Evolutionary conservation across 2,329 filamentous ascomycete genomes (phyloP), one percentile per base, ranked within the genome.

Genomic region (Myriosclerotinia duriaeana): DNA sequence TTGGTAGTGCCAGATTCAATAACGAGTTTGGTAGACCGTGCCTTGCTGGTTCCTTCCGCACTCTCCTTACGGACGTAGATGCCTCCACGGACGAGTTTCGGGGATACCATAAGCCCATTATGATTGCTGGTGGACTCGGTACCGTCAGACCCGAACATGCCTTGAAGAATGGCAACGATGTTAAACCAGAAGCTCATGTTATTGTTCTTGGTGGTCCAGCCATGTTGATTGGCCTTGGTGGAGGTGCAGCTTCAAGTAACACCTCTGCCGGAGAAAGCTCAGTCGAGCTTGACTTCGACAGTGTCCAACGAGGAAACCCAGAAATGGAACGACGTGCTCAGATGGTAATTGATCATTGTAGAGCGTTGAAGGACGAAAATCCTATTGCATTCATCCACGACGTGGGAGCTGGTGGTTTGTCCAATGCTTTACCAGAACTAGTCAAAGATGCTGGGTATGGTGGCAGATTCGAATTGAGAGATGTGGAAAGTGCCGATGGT

Each of bases 371-470:
- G 20, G 81, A 88, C 5, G 83, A 92, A 70, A 98, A 90, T 76
- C 95, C 95, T 0, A 98, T 99, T 72, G 89, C 92, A 66, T 94
- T 98, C 80, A 98, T 99, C 70, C 95, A 99, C 77, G 95, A 99
- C 76, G 95, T 99, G 55, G 95, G 95, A 69, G 95, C 95, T 61
- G 95, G 95, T 74, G 95, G 95, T 68, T 81, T 93, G 42, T 93
- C 90, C 44, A 87, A 86, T 71, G 93, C 93, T 44, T 82, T 97
- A 20, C 93, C 94, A 11, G 93, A 97, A 77, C 83, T 97, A 58
- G 93, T 96, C 53, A 91, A 96, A 73, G 95, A 99, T 77, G 93
- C 94, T 58, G 92, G 92, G 1, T 89, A 92, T 64, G 95, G 95
- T 66, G 95, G 93, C 61, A 89, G 87, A 55, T 98, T 99, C 71